Percentiles rank a stretch among this genome's conserved stretches.
These are phyloP conservation scores for Deuterostichococcus epilithicus DNA, from an alignment of 139 green algal species.

Conservation along the genomic window DNA sequence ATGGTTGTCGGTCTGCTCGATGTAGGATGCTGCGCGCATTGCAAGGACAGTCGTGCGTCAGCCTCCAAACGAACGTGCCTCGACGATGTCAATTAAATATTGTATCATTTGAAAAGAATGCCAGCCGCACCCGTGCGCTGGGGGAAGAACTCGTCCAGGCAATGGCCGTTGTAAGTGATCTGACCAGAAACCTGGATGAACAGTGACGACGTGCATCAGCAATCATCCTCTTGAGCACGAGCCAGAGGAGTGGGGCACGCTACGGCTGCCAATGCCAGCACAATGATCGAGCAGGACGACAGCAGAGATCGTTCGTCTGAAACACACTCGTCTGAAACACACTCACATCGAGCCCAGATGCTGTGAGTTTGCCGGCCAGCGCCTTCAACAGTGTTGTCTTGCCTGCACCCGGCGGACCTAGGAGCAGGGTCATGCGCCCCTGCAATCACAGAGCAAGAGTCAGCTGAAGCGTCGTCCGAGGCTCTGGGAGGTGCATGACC, in stretches of 20 bases:
- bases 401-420: constrained; percentile 57
- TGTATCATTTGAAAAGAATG: no score
- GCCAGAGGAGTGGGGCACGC: background rate
- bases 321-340: constrained; percentile 22
- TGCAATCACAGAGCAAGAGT: background rate
- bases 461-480: no score
- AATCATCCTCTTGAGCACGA: background rate
- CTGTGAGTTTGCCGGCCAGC: constrained; percentile 49
- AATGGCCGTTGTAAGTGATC: constrained; percentile 33
- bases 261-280: background rate
- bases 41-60: no score
- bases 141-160: constrained; percentile 24
- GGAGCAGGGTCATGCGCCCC: constrained; percentile 55
- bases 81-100: no score
- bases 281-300: no score
- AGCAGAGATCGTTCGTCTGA: no score
- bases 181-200: constrained; percentile 19
- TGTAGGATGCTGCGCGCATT: no score
- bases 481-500: no score
- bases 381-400: constrained; percentile 52
- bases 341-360: constrained; percentile 6
- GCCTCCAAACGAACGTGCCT: no score
- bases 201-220: no score
- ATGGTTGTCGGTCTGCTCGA: constrained; percentile 32
- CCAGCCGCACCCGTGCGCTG: constrained; percentile 7